Conservation (phyloP, 2,329 filamentous ascomycete species). For the Catunica adiposa region DNA sequence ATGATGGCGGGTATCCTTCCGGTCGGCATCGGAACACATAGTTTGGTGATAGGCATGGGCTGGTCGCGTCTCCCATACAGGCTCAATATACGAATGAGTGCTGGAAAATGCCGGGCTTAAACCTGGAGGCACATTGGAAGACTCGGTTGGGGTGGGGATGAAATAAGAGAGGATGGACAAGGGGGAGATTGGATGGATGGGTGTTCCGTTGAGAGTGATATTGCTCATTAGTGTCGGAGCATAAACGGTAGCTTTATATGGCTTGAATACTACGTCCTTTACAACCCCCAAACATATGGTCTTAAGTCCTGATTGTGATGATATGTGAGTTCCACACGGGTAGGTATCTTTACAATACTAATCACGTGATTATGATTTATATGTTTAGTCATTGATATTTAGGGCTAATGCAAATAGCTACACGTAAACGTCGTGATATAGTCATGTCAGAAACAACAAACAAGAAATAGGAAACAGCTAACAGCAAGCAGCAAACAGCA, state of each 20-base stretch:
- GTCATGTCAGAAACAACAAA: neutral
- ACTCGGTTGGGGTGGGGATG: slow-evolving; percentile 13
- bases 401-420: neutral
- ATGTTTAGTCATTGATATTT: neutral
- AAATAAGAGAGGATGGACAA: slow-evolving; percentile 21
- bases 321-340: neutral
- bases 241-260: slow-evolving; percentile 2
- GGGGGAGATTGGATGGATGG: slow-evolving; percentile 18
- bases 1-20: slow-evolving; percentile 2
- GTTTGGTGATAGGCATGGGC: slow-evolving; percentile 24
- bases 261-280: neutral
- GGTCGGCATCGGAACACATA: slow-evolving; percentile 12
- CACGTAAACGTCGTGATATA: neutral
- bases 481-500: neutral
- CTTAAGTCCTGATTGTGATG: neutral
- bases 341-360: neutral
- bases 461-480: neutral
- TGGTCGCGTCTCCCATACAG: slow-evolving; percentile 28
- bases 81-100: neutral
- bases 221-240: neutral
- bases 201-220: neutral
- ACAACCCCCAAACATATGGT: slow-evolving; percentile 1
- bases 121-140: neutral
- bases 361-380: no score
- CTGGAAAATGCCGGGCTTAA: neutral